Evolutionary conservation across 2,329 filamentous ascomycete genomes (phyloP), one percentile per base, ranked within the genome.

Genomic region (Pseudopyrenochaeta lycopersici): DNA sequence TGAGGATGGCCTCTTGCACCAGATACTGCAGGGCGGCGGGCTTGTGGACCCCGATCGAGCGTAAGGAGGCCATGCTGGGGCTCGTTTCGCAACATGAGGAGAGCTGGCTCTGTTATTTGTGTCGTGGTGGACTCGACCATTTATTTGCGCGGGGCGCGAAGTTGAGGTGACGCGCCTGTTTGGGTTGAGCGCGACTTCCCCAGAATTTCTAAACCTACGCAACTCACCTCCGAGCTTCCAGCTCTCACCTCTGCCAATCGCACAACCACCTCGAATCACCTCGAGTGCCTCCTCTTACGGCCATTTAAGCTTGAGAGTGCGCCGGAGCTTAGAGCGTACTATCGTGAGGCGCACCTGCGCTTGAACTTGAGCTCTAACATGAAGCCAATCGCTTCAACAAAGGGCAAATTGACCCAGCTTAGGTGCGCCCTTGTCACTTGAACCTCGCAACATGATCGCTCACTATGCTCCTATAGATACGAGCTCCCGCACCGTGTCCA

Each of bases 31-130:
- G 83, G 61, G 90, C 92, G 56, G 90, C 86, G 56, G 96, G 93
- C 79, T 90, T 88, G 81, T 98, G 94, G 71, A 97, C 83, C 76
- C 95, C 95, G 70, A 97, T 85, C 62, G 94, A 97, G 76, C 87
- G 90, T 78, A 97, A 87, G 73, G 90, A 88, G 66, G 94, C 94
- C 96, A 99, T 99, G 54, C 58, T 54, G 58, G 63, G 47, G 54
- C 57, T 58, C 49, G 58, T 51, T 54, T 52, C 47, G 67, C 64
- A 66, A 70, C 73, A 76, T 76, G 66, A 63, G 64, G 66, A 62
- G 49, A 38, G 46, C 32, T 54, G 40, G 52, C 15, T 38, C 45
- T 49, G 46, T 9, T 20, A 20, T 21, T 46, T 47, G 52, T 27
- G 47, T 39, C 49, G 58, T 53, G 47, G 54, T 50, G 42, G 45